Evolutionary conservation across 805 yeast genomes (phyloP).

Genomic region (Candida koratica): DNA sequence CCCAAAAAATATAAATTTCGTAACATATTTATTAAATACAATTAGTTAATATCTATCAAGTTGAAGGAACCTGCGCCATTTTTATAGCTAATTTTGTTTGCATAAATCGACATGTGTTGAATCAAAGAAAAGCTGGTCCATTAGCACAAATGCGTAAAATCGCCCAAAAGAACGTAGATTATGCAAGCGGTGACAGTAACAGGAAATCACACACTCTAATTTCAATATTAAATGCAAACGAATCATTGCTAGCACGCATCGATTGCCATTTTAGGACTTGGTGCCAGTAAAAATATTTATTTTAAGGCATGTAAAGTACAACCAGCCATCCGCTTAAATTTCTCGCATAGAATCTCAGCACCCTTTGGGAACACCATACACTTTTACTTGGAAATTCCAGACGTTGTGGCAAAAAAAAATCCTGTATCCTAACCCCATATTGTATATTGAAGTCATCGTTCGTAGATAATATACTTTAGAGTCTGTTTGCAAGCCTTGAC

Average conservation of each 20-base stretch:
- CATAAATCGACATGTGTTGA: background rate
- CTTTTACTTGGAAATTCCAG: too few species aligned
- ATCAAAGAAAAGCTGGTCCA: conserved; percentile 7
- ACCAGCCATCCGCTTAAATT: conserved; percentile 9
- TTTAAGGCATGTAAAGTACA: conserved; percentile 1
- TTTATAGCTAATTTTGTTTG: background rate
- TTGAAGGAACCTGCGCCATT: too few species aligned
- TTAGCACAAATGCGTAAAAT: conserved; percentile 6
- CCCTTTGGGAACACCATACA: too few species aligned
- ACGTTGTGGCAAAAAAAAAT: too few species aligned
- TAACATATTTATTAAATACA: conserved; percentile 6
- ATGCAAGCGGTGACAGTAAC: too few species aligned
- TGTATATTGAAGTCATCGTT: conserved; percentile 1
- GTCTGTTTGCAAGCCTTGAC: background rate
- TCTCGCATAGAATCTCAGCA: conserved; percentile 3
- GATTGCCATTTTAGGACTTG: background rate
- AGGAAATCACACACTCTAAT: too few species aligned
- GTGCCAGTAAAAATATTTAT: conserved; percentile 1
- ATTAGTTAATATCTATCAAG: too few species aligned
- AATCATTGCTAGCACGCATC: background rate
- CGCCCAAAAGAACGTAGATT: too few species aligned
- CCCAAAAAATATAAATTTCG: conserved; percentile 10
- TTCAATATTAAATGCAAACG: too few species aligned
- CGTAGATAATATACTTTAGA: background rate
- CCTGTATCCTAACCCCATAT: too few species aligned